A percentile compares a stretch with the other conserved stretches of the same genome.
phyloP scores from a whole-genome alignment of 257 asterid genomes.

The Eustoma russellianum region DNA sequence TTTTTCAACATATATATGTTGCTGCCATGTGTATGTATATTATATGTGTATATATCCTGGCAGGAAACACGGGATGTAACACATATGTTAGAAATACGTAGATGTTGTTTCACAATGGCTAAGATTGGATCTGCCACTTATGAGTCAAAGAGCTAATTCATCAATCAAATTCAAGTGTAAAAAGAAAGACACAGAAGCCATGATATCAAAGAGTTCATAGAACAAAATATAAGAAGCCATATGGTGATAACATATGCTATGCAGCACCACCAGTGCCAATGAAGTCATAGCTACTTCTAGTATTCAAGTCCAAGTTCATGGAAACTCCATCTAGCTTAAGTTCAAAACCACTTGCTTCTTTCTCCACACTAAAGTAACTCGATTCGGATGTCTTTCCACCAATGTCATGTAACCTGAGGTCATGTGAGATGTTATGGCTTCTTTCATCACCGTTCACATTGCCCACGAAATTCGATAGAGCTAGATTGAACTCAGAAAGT shows the following conservation, averaged over 20 bases:
- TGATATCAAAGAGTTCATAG: too few species aligned
- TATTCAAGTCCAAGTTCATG: slow-evolving; percentile 51
- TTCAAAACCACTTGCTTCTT: slow-evolving; percentile 25
- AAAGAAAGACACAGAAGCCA: too few species aligned
- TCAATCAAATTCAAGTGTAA: too few species aligned
- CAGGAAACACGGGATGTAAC: too few species aligned
- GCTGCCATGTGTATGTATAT: too few species aligned
- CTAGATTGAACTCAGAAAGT: slow-evolving; percentile 53
- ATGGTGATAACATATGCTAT: slow-evolving; percentile 10
- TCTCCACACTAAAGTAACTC: slow-evolving; percentile 15
- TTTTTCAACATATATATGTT: too few species aligned
- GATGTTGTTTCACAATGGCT: too few species aligned
- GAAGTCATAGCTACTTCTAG: slow-evolving; percentile 57
- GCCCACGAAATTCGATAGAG: slow-evolving; percentile 58
- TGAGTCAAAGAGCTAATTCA: too few species aligned
- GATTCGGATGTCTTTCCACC: slow-evolving; percentile 16
- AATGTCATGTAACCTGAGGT: slow-evolving; percentile 10
- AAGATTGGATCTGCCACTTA: too few species aligned
- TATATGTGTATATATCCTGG: too few species aligned
- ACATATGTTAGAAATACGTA: too few species aligned
- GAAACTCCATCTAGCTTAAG: slow-evolving; percentile 46
- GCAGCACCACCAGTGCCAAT: slow-evolving; percentile 38
- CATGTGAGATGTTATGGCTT: slow-evolving; percentile 21
- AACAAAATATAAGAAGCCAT: too few species aligned
- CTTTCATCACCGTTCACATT: slow-evolving; percentile 39